Base-by-base conservation (phyloP, 192 early-diverging fungal species). In the Coemansia sp. region DNA sequence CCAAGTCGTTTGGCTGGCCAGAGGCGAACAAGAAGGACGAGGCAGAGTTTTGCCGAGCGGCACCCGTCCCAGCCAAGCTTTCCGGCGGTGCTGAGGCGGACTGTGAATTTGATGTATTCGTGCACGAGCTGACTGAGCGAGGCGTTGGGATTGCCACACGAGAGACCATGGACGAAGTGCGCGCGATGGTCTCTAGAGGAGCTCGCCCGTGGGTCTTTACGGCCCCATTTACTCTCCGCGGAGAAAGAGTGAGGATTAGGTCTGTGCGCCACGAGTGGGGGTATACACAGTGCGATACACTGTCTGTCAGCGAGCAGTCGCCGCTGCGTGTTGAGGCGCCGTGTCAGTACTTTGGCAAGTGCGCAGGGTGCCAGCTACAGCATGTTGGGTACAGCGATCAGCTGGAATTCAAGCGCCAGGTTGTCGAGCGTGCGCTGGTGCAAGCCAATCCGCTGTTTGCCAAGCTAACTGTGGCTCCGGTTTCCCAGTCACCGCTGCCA, bases 351-450 rank as follows among this genome's bases (percentile, higher is more conserved):
- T 87, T 86, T 83, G 77, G 70, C 10, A 68, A 70, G 13, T 91
- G 89, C 70, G 84, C 84, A 4, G 86, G 86, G 12, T 91, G 89
- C 65, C 84, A 85, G 35, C 74, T 87, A 15, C 89, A 91, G 68
- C 88, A 91, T 58, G 56, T 86, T 32, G 65, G 62, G 3, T 89
- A 91, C 59, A 56, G 68, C 11, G 76, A 87, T 43, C 89, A 91
- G 72, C 80, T 89, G 53, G 61, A 67, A 18, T 81, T 86, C 53
- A 91, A 91, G 80, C 75, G 78, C 29, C 55, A 78, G 37, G 73
- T 84, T 18, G 87, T 91, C 49, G 69, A 83, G 62, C 78, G 80
- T 24, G 82, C 81, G 0, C 86, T 87, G 37, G 71, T 71, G 59
- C 72, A 79, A 30, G 68, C 69, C 63, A 84, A 74, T 64, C 76